phyloP scores from a whole-genome alignment of 192 early-diverging fungal species.

The Chytriomyces sp. region DNA sequence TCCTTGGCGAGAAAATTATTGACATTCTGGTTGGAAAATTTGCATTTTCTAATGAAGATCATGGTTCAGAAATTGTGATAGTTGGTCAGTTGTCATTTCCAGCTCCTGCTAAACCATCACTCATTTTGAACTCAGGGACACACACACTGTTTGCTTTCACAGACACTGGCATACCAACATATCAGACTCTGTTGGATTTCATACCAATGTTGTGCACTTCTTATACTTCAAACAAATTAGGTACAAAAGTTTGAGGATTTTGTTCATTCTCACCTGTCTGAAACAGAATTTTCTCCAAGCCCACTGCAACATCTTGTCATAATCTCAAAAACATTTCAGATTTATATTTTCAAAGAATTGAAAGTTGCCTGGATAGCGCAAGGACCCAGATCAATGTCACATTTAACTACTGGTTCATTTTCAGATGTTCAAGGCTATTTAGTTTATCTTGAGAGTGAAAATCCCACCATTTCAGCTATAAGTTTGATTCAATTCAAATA shows the following conservation, averaged over 20 bases:
- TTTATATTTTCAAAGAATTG: not conserved
- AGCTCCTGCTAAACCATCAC: not conserved
- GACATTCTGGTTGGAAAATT: constrained; percentile 8
- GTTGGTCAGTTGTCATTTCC: not conserved
- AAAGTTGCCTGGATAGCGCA: constrained; percentile 1
- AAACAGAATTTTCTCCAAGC: not conserved
- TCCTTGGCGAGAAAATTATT: constrained; percentile 10
- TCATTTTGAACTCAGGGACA: not conserved
- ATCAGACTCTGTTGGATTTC: not conserved
- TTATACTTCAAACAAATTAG: not conserved
- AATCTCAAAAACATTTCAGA: not conserved
- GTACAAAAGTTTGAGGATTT: not conserved
- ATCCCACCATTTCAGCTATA: too few relatives aligned
- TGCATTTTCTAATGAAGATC: not conserved
- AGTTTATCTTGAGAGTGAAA: too few relatives aligned
- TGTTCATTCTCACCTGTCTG: not conserved
- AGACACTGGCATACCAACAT: not conserved
- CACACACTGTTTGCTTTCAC: not conserved
- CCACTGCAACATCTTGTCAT: not conserved
- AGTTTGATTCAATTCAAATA: too few relatives aligned
- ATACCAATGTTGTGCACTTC: not conserved
- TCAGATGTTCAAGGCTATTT: too few relatives aligned
- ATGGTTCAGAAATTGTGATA: not conserved
- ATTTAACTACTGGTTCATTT: too few relatives aligned
- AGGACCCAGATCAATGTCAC: not conserved